Evolutionary conservation across 768 basidiomycete genomes (phyloP).

Genomic region (Mycena haematopus): DNA sequence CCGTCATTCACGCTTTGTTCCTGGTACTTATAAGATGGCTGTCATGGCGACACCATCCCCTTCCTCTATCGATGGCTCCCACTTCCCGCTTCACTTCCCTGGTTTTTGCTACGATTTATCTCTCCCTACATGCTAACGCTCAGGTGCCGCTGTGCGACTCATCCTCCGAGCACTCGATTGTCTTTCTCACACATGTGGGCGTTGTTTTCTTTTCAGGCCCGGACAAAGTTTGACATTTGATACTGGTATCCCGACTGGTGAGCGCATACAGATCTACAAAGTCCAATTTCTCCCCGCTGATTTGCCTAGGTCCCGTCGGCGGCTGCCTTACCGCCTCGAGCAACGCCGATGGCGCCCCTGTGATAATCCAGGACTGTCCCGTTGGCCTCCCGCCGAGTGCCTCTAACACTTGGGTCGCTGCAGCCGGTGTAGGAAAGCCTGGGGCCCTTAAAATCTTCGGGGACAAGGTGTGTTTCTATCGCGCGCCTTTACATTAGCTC

Average conservation of each 20-base stretch:
- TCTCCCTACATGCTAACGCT: not conserved
- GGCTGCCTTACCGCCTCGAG: not conserved
- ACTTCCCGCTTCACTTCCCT: not conserved
- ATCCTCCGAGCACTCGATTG: not conserved
- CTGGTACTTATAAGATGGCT: too few species aligned
- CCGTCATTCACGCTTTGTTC: too few species aligned
- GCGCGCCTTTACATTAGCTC: not conserved
- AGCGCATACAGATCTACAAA: not conserved
- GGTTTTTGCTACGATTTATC: not conserved
- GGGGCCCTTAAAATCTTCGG: conserved; percentile 12
- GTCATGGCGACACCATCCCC: too few species aligned
- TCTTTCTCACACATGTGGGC: not conserved
- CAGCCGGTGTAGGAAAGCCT: not conserved
- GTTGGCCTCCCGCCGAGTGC: not conserved
- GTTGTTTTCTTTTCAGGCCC: not conserved
- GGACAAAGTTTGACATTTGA: conserved; percentile 2
- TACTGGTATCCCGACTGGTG: not conserved
- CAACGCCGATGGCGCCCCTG: not conserved
- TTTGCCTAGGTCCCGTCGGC: not conserved
- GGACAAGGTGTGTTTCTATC: conserved; percentile 9
- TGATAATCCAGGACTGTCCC: conserved; percentile 4
- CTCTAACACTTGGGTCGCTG: conserved; percentile 13
- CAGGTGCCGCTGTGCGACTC: not conserved
- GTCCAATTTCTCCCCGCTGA: not conserved
- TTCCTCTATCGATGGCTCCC: too few species aligned